Conservation (phyloP, 768 basidiomycete species). For the Termitomyces sp. region DNA sequence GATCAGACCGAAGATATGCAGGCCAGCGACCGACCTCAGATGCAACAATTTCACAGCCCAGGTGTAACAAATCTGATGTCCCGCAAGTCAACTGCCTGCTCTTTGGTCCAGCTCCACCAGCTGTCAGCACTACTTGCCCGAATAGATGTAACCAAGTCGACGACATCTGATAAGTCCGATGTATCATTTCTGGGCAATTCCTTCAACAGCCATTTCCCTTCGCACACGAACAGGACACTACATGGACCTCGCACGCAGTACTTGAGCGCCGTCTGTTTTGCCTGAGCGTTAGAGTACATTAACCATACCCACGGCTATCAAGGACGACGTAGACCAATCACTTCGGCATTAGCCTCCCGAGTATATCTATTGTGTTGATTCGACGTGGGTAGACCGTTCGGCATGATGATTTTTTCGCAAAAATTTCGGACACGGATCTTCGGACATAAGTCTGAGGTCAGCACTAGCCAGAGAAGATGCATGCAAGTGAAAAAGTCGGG, state of each 20-base stretch:
- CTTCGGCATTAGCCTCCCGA: background rate
- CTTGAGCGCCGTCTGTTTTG: background rate
- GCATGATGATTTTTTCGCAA: constrained; percentile 1
- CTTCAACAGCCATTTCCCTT: background rate
- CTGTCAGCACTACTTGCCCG: background rate
- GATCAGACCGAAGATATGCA: background rate
- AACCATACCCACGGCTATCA: constrained; percentile 15
- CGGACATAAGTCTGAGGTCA: constrained; percentile 1
- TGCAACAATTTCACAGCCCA: background rate
- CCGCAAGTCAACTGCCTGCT: constrained; percentile 1
- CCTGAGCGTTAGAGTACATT: background rate
- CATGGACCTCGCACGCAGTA: background rate
- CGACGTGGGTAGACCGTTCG: background rate
- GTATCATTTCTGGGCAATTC: constrained; percentile 4
- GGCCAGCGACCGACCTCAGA: constrained; percentile 3
- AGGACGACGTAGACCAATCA: constrained; percentile 4
- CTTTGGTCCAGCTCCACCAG: background rate
- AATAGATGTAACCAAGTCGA: background rate
- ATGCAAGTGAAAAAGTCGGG: background rate
- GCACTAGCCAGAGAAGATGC: background rate
- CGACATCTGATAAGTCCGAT: constrained; percentile 5
- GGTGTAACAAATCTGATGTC: background rate
- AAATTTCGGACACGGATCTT: constrained; percentile 10
- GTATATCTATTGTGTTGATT: background rate
- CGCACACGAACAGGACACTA: background rate